phyloP scores from a whole-genome alignment of 2,329 filamentous ascomycete genomes.

The Venturia carpophila region DNA sequence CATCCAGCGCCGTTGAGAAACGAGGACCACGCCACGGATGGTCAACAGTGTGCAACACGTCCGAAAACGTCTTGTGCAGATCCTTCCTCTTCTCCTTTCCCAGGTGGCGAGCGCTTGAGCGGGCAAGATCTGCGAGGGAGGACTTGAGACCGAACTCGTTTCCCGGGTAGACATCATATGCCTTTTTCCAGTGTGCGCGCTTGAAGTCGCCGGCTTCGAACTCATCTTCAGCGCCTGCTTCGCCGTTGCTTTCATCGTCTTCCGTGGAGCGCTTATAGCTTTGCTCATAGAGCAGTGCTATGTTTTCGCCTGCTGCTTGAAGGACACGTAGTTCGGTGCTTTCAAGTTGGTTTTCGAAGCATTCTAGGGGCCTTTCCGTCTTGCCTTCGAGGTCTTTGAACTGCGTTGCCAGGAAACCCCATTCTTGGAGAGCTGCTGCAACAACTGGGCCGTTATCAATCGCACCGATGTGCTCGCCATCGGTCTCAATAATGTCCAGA shows the following conservation, averaged over 20 bases:
- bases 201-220: constrained; percentile 13
- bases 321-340: constrained; percentile 66
- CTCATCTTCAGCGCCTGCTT: constrained; percentile 40
- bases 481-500: constrained; percentile 69
- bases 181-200: constrained; percentile 30
- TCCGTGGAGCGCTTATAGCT: constrained; percentile 52
- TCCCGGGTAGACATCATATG: constrained; percentile 60
- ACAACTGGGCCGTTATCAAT: constrained; percentile 64
- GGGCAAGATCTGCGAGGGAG: constrained; percentile 52
- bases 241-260: constrained; percentile 42
- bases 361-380: constrained; percentile 66
- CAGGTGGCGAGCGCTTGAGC: constrained; percentile 52
- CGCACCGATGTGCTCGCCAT: constrained; percentile 65
- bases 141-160: constrained; percentile 46
- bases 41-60: constrained; percentile 58
- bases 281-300: constrained; percentile 76
- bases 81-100: constrained; percentile 59
- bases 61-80: constrained; percentile 58
- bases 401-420: constrained; percentile 72
- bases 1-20: constrained; percentile 56
- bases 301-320: constrained; percentile 68
- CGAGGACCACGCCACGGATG: constrained; percentile 58
- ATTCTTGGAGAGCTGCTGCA: constrained; percentile 65
- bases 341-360: constrained; percentile 78
- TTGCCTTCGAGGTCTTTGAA: constrained; percentile 65